Percentiles rank a stretch among this genome's conserved stretches.
Evolutionary conservation across 2,329 filamentous ascomycete genomes (phyloP).

Genomic region (Amesomyces nigricolor): DNA sequence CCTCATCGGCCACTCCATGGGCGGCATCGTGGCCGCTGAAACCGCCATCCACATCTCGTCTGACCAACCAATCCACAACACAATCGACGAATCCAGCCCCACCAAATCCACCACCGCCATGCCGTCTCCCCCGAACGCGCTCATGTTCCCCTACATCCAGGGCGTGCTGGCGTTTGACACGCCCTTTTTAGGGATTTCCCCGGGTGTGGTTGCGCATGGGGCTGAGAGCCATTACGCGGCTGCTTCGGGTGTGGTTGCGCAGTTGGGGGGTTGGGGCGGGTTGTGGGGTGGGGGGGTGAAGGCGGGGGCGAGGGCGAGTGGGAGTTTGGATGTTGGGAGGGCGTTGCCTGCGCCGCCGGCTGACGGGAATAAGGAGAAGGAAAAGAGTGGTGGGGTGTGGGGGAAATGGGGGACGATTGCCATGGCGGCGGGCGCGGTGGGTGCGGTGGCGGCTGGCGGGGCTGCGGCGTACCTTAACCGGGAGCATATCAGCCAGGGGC

Average conservation of each 20-base stretch:
- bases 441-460: slow-evolving; percentile 73
- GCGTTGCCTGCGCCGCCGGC: slow-evolving; percentile 32
- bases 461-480: slow-evolving; percentile 83
- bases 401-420: slow-evolving; percentile 79
- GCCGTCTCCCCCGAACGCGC: slow-evolving; percentile 43
- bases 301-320: slow-evolving; percentile 28
- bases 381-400: slow-evolving; percentile 48
- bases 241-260: slow-evolving; percentile 61
- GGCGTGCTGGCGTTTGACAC: slow-evolving; percentile 92
- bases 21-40: slow-evolving; percentile 90
- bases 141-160: slow-evolving; percentile 93
- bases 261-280: slow-evolving; percentile 60
- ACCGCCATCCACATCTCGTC: slow-evolving; percentile 66
- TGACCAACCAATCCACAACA: slow-evolving; percentile 48
- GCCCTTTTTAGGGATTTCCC: slow-evolving; percentile 77
- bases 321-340: slow-evolving; percentile 31
- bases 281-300: slow-evolving; percentile 54
- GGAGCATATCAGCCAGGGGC: slow-evolving; percentile 70
- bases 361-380: slow-evolving; percentile 28
- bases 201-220: slow-evolving; percentile 76
- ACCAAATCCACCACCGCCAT: slow-evolving; percentile 33
- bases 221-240: slow-evolving; percentile 83
- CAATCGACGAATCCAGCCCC: slow-evolving; percentile 35
- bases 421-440: slow-evolving; percentile 78
- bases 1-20: slow-evolving; percentile 83